These are phyloP conservation scores for Talaromyces sp. DNA, from an alignment of 2,329 filamentous ascomycete genomes.

Conservation along the genomic window DNA sequence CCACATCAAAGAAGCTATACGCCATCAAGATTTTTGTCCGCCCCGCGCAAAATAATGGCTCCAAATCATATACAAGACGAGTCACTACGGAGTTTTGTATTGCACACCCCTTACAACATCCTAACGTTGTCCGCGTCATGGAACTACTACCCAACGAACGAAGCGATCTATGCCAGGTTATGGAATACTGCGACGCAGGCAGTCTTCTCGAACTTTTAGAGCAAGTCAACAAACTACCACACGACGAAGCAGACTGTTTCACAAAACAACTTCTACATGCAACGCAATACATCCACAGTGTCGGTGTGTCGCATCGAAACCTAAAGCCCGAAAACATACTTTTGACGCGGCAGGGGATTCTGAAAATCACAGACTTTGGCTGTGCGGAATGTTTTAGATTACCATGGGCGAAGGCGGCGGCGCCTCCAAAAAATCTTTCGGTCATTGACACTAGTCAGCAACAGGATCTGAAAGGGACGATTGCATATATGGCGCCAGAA, in stretches of 20 bases:
- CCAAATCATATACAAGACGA: slow-evolving; percentile 2
- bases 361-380: slow-evolving; percentile 86
- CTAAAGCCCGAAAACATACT: slow-evolving; percentile 94
- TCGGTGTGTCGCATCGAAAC: slow-evolving; percentile 86
- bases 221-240: slow-evolving; percentile 73
- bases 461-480: slow-evolving; percentile 57
- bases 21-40: slow-evolving; percentile 31
- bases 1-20: slow-evolving; percentile 17
- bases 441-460: not conserved
- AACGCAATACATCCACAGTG: slow-evolving; percentile 65
- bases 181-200: slow-evolving; percentile 66
- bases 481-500: slow-evolving; percentile 84
- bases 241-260: slow-evolving; percentile 76
- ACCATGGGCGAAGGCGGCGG: not conserved
- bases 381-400: slow-evolving; percentile 13
- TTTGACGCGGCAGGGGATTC: slow-evolving; percentile 72
- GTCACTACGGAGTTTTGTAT: slow-evolving; percentile 17
- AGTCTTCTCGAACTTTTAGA: slow-evolving; percentile 82
- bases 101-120: slow-evolving; percentile 24
- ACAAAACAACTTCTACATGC: slow-evolving; percentile 61
- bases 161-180: slow-evolving; percentile 30
- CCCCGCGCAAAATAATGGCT: not conserved
- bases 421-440: not conserved
- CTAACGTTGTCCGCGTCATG: slow-evolving; percentile 28
- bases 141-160: slow-evolving; percentile 29